These are phyloP conservation scores for Thalassia testudinum DNA, from an alignment of 116 monocot genomes.

Conservation along the genomic window DNA sequence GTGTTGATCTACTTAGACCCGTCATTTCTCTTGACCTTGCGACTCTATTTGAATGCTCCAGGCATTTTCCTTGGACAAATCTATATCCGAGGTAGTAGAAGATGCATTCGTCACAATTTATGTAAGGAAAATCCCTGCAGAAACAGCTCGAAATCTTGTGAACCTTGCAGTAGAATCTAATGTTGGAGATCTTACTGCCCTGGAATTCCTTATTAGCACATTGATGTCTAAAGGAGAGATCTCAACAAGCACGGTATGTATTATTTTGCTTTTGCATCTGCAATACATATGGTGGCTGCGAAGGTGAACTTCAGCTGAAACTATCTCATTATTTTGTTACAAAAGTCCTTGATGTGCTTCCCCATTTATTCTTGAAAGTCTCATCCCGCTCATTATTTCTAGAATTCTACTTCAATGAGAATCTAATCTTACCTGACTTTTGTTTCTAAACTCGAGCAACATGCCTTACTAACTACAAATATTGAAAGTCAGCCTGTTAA, in stretches of 20 bases:
- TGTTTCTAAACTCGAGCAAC: no score
- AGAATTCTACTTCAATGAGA: no score
- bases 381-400: no score
- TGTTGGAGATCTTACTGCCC: constrained; percentile 81
- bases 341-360: no score
- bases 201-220: constrained; percentile 66
- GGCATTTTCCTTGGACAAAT: constrained; percentile 94
- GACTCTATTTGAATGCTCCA: neutral
- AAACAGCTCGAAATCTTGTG: constrained; percentile 75
- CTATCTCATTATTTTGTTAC: no score
- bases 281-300: no score
- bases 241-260: constrained; percentile 53
- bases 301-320: no score
- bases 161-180: constrained; percentile 57
- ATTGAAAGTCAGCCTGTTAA: no score
- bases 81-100: constrained; percentile 93
- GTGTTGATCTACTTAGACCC: neutral
- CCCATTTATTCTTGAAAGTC: neutral
- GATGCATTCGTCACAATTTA: constrained; percentile 88
- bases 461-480: no score
- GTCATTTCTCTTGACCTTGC: neutral
- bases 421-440: no score
- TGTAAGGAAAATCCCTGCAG: constrained; percentile 49
- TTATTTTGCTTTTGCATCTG: neutral
- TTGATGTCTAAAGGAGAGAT: constrained; percentile 82